Evolutionary conservation across 495 filamentous ascomycete species (phyloP).

Genomic region (Haplographium delicatum): DNA sequence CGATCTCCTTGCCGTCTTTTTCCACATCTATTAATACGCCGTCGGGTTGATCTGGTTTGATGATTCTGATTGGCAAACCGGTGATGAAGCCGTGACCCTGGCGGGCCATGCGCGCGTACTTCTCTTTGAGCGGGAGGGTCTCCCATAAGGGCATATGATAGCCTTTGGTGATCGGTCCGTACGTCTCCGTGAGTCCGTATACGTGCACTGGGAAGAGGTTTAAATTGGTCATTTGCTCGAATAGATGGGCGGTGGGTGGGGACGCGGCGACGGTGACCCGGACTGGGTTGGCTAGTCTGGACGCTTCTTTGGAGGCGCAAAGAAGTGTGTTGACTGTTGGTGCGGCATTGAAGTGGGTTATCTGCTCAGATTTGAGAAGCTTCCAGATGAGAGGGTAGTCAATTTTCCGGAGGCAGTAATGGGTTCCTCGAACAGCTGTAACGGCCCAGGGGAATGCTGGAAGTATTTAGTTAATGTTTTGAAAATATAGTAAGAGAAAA

Average conservation of each 20-base stretch:
- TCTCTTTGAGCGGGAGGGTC: slow-evolving; percentile 58
- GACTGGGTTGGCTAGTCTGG: slow-evolving; percentile 61
- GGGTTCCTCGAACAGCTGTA: slow-evolving; percentile 85
- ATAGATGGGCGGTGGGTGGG: slow-evolving; percentile 82
- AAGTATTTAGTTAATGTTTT: slow-evolving; percentile 10
- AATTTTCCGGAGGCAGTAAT: slow-evolving; percentile 92
- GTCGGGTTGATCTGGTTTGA: slow-evolving; percentile 69
- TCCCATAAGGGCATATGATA: slow-evolving; percentile 86
- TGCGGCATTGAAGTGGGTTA: slow-evolving; percentile 94
- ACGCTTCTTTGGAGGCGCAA: slow-evolving; percentile 69
- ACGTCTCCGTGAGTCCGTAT: slow-evolving; percentile 93
- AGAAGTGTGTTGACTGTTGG: slow-evolving; percentile 95
- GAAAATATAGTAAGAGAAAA: too few relatives aligned
- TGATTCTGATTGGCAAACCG: slow-evolving; percentile 71
- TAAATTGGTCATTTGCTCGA: slow-evolving; percentile 81
- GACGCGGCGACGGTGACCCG: slow-evolving; percentile 89
- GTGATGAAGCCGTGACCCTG: slow-evolving; percentile 90
- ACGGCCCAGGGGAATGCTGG: slow-evolving; percentile 66
- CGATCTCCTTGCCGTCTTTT: slow-evolving; percentile 81
- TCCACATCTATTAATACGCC: slow-evolving; percentile 68
- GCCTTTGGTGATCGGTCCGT: slow-evolving; percentile 92
- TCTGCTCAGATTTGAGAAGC: slow-evolving; percentile 71
- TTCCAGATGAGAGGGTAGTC: slow-evolving; percentile 92
- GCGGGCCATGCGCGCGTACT: slow-evolving; percentile 80
- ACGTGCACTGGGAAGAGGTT: slow-evolving; percentile 92